Conservation (phyloP, 176 grass and related monocot genomes). For the Thalia dealbata region DNA sequence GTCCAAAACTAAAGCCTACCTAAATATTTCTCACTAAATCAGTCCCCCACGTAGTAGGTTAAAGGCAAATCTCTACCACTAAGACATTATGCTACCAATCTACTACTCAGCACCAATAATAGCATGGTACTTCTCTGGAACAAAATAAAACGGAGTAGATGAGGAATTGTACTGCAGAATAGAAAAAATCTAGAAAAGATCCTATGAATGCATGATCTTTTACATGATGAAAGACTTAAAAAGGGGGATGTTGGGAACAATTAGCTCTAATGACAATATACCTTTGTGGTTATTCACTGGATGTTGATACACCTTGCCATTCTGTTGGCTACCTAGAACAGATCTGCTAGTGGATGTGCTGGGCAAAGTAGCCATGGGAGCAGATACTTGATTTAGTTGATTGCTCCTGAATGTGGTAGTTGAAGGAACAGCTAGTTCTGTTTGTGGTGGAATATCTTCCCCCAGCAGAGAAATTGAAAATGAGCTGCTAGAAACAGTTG, state of each 20-base stretch:
- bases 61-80: too few relatives aligned
- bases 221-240: too few relatives aligned
- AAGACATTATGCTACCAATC: too few relatives aligned
- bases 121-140: not conserved
- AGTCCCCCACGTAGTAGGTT: too few relatives aligned
- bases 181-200: too few relatives aligned
- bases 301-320: slow-evolving; percentile 35
- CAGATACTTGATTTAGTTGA: slow-evolving; percentile 31
- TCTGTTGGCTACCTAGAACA: slow-evolving; percentile 26
- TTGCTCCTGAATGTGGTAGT: slow-evolving; percentile 34
- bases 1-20: too few relatives aligned
- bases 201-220: too few relatives aligned
- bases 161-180: too few relatives aligned
- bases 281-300: slow-evolving; percentile 42
- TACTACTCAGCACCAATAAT: not conserved
- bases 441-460: slow-evolving; percentile 30
- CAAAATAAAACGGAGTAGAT: not conserved
- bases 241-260: too few relatives aligned
- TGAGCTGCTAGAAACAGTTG: slow-evolving; percentile 24
- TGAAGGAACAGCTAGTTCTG: slow-evolving; percentile 28
- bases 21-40: too few relatives aligned
- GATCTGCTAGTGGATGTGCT: slow-evolving; percentile 35
- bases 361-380: slow-evolving; percentile 22
- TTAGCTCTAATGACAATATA: slow-evolving; percentile 11
- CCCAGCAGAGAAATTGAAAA: slow-evolving; percentile 20